A percentile compares a stretch with the other conserved stretches of the same genome.
These are phyloP conservation scores for Sphaerulina populicola DNA, from an alignment of 2,329 filamentous ascomycete genomes.

Conservation along the genomic window DNA sequence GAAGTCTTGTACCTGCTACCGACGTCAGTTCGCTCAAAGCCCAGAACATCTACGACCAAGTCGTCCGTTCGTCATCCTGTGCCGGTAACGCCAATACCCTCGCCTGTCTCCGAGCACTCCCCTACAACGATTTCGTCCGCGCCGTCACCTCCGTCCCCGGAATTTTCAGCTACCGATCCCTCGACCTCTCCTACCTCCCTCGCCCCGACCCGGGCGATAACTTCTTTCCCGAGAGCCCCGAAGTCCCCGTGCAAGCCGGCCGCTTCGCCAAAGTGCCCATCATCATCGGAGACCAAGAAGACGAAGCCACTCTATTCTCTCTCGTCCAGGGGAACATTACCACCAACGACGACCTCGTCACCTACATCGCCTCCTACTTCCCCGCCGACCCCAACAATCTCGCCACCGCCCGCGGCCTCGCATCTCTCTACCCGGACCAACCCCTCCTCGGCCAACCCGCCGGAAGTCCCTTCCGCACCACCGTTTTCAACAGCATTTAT, in stretches of 20 bases:
- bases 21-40: conserved; percentile 6
- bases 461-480: conserved; percentile 66
- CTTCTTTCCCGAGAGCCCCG: conserved; percentile 54
- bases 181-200: conserved; percentile 66
- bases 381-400: conserved; percentile 40
- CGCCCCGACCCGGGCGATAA: conserved; percentile 55
- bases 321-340: conserved; percentile 63
- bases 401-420: conserved; percentile 44
- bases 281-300: conserved; percentile 67
- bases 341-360: conserved; percentile 49
- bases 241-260: conserved; percentile 44
- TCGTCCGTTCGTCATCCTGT: conserved; percentile 23
- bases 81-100: conserved; percentile 6
- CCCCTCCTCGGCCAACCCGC: conserved; percentile 38
- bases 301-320: conserved; percentile 49
- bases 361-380: conserved; percentile 55
- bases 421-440: conserved; percentile 54
- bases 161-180: conserved; percentile 51
- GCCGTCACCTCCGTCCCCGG: conserved; percentile 64
- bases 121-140: conserved; percentile 40
- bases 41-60: conserved; percentile 18
- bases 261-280: conserved; percentile 38
- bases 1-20: conserved; percentile 50
- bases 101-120: conserved; percentile 12
- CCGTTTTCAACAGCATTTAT: conserved; percentile 60